Percentiles rank a stretch among this genome's conserved stretches.
Evolutionary conservation across 495 filamentous ascomycete genomes (phyloP).

Genomic region (Neurospora tetrasperma): DNA sequence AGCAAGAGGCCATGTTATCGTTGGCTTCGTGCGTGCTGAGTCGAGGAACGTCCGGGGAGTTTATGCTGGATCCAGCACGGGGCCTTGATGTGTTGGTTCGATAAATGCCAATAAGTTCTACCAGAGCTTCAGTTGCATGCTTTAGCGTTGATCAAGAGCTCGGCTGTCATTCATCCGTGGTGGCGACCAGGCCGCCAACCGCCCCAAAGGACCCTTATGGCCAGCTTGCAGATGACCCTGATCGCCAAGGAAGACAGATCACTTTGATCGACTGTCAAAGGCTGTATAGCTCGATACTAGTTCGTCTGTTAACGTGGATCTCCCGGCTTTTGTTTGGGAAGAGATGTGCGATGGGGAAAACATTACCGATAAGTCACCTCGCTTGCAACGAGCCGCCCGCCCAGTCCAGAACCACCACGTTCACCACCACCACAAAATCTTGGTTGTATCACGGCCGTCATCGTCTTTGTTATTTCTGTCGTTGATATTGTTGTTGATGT

Average conservation of each 20-base stretch:
- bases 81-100: neutral
- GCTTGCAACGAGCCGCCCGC: neutral
- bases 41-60: neutral
- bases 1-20: neutral
- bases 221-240: neutral
- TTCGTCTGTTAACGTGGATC: neutral
- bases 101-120: neutral
- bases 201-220: neutral
- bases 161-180: neutral
- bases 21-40: no score
- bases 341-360: neutral
- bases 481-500: no score
- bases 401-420: no score
- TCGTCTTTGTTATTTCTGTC: no score
- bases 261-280: neutral
- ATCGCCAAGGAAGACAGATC: neutral
- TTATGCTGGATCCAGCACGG: neutral
- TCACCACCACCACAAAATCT: no score
- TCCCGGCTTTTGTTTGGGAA: neutral
- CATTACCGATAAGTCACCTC: neutral
- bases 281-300: neutral
- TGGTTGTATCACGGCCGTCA: no score
- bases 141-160: neutral
- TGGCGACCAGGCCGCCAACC: neutral
- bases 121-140: neutral